Evolutionary conservation across 495 filamentous ascomycete species (phyloP).

Genomic region (Lasiosphaeria hispida): DNA sequence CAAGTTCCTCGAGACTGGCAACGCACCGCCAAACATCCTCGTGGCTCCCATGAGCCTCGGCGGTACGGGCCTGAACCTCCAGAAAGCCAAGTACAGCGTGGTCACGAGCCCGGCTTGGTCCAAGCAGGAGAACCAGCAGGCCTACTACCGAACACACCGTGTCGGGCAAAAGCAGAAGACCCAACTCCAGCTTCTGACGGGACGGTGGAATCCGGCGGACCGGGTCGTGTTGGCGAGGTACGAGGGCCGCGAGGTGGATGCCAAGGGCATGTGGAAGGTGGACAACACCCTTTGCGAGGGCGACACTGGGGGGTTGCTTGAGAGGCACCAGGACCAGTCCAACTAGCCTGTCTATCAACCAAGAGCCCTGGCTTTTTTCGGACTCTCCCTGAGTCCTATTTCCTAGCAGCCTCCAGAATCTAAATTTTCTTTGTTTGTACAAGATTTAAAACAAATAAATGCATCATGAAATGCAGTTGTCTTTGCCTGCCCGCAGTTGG

Average conservation of each 20-base stretch:
- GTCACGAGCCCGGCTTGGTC: slow-evolving; percentile 27
- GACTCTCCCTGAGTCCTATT: too few species aligned
- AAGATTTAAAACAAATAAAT: too few species aligned
- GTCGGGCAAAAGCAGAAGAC: slow-evolving; percentile 24
- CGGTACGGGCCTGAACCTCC: slow-evolving; percentile 31
- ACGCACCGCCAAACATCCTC: slow-evolving; percentile 25
- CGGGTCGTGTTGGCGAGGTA: slow-evolving; percentile 16
- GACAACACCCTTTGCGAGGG: slow-evolving; percentile 4
- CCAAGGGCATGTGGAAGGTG: slow-evolving; percentile 6
- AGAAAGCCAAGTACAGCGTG: slow-evolving; percentile 22
- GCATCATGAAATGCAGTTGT: too few species aligned
- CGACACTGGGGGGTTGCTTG: slow-evolving; percentile 5
- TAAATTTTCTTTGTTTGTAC: too few species aligned
- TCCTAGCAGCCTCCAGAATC: too few species aligned
- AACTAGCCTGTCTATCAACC: too few species aligned
- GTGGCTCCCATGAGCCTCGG: slow-evolving; percentile 20
- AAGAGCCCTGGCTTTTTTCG: too few species aligned
- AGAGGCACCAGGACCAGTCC: slow-evolving; percentile 17
- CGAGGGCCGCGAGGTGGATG: slow-evolving; percentile 10
- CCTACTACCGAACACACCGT: slow-evolving; percentile 25
- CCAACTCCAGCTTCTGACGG: slow-evolving; percentile 18
- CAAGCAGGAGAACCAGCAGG: slow-evolving; percentile 29
- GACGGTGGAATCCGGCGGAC: slow-evolving; percentile 26
- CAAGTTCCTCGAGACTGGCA: slow-evolving; percentile 17
- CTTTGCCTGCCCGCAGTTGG: too few species aligned